phyloP scores from a whole-genome alignment of 352 stramenopile genomes.

The Globisporangium apiculatum region DNA sequence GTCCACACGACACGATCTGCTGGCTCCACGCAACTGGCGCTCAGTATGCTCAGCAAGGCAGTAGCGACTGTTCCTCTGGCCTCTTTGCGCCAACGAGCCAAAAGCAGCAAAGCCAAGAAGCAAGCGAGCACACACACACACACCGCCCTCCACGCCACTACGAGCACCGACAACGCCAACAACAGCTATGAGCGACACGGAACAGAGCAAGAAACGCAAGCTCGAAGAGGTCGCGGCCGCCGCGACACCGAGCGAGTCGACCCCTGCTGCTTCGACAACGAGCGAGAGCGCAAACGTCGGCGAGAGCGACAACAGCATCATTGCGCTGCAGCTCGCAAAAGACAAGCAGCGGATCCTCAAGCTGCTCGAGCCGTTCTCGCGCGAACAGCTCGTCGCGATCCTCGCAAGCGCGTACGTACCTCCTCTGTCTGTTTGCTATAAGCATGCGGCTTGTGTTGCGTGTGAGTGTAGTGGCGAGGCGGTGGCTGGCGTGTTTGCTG shows the following conservation, averaged over 20 bases:
- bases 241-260: background rate
- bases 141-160: background rate
- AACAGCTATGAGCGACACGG: slow-evolving; percentile 24
- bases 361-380: slow-evolving; percentile 49
- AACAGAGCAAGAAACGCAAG: slow-evolving; percentile 34
- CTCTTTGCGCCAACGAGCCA: too few relatives aligned
- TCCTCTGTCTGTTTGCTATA: slow-evolving; percentile 2
- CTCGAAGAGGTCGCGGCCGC: slow-evolving; percentile 15
- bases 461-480: slow-evolving; percentile 2
- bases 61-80: too few relatives aligned
- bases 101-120: background rate
- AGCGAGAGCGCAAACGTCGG: slow-evolving; percentile 6
- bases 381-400: slow-evolving; percentile 60
- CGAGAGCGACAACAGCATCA: background rate
- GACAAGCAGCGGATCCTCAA: slow-evolving; percentile 22
- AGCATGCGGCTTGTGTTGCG: slow-evolving; percentile 4
- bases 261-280: background rate
- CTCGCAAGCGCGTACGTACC: slow-evolving; percentile 51
- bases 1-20: too few relatives aligned
- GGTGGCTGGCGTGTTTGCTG: background rate
- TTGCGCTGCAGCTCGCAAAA: slow-evolving; percentile 9
- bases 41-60: too few relatives aligned
- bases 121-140: too few relatives aligned
- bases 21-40: too few relatives aligned
- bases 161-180: slow-evolving; percentile 10